phyloP scores from a whole-genome alignment of 495 filamentous ascomycete genomes.

The Talaromyces wortmannii region DNA sequence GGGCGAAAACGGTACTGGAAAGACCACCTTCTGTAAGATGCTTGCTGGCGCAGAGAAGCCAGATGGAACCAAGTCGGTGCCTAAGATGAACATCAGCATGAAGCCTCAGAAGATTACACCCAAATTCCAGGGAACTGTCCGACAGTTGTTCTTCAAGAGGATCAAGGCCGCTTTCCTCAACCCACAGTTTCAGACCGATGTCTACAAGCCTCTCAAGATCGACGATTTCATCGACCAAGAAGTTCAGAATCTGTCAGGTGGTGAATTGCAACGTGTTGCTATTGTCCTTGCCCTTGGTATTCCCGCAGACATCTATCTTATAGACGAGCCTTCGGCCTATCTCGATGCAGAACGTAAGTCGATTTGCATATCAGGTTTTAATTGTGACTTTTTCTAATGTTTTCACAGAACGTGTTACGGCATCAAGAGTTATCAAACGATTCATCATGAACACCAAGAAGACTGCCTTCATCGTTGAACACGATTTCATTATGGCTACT shows the following conservation, averaged over 20 bases:
- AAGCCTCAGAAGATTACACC: constrained; percentile 99
- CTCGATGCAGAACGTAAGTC: constrained; percentile 77
- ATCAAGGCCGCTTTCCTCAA: constrained; percentile 94
- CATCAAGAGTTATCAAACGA: constrained; percentile 93
- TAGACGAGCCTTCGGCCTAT: constrained; percentile 92
- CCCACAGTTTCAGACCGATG: constrained; percentile 98
- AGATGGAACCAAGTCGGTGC: constrained; percentile 66
- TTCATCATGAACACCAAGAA: constrained; percentile 99
- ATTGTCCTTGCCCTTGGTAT: constrained; percentile 92
- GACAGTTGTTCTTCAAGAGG: constrained; percentile 92
- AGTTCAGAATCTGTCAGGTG: constrained; percentile 96
- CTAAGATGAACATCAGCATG: constrained; percentile 95
- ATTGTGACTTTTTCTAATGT: neutral
- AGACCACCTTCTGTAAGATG: constrained; percentile 97
- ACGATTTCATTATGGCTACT: constrained; percentile 99
- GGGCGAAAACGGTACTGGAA: constrained; percentile 94
- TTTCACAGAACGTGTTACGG: constrained; percentile 73
- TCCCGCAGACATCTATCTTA: constrained; percentile 97
- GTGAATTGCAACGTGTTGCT: constrained; percentile 97
- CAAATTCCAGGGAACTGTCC: constrained; percentile 93
- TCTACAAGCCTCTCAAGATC: constrained; percentile 95
- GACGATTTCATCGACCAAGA: constrained; percentile 99
- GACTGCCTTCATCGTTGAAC: constrained; percentile 97
- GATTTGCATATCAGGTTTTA: neutral
- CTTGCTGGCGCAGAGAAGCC: constrained; percentile 90